Evolutionary conservation across 805 yeast genomes (phyloP), one percentile per base, ranked within the genome.

Genomic region (Wickerhamiella galacta): DNA sequence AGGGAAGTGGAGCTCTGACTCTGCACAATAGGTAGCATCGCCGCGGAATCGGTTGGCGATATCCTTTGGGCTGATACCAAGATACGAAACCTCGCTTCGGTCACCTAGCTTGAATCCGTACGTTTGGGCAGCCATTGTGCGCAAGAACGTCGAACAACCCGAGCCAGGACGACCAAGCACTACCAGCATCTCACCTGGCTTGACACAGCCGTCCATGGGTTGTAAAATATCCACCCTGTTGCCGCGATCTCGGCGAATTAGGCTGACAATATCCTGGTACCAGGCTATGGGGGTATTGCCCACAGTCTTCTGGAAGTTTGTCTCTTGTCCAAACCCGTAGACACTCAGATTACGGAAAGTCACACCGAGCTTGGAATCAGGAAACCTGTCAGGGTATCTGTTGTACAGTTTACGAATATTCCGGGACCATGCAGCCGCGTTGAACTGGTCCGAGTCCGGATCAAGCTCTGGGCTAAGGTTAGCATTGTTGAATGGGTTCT

Each of bases 121-220:
- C 15, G 66, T 64, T 41, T 69, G 72, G 35, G 72, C 74, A 9
- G 82, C 70, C 41, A 76, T 57, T 3, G 77, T 64, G 43, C 72
- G 72, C 49, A 76, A 57, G 30, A 76, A 58, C 3, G 82, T 68
- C 3, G 85, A 72, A 51, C 85, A 77, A 30, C 90, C 90, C 18
- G 87, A 75, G 44, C 87, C 83, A 2, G 87, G 83, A 39, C 76
- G 66, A 33, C 79, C 81, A 22, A 74, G 52, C 4, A 76, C 83
- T 31, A 76, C 56, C 20, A 72, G 63, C 72, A 75, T 66, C 44
- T 75, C 82, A 43, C 83, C 82, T 2, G 77, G 67, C 34, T 61
- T 57, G 9, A 70, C 68, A 16, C 59, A 40, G 22, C 58, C 68
- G 46, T 51, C 49, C 42, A 53, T 42, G 5, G 37, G 36, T 36